A percentile compares a stretch with the other conserved stretches of the same genome.
Conservation (phyloP, 164 flowering plant genomes). For the Platanus orientalis region DNA sequence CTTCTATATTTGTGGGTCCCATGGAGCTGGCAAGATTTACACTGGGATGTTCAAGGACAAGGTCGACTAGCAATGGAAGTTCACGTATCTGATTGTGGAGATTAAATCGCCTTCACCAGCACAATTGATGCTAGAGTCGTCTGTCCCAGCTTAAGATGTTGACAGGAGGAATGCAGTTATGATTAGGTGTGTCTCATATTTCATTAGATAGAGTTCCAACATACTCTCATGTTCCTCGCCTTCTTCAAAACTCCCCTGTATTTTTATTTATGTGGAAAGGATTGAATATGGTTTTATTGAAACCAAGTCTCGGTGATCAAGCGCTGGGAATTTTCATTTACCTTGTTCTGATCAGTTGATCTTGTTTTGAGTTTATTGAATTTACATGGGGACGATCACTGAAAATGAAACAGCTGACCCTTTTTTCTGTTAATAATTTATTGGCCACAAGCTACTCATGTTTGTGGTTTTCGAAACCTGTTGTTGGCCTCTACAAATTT, state of each 20-base stretch:
- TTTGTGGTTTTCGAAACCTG: too few species aligned
- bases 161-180: not conserved
- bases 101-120: slow-evolving; percentile 58
- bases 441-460: too few species aligned
- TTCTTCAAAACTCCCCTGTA: not conserved
- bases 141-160: slow-evolving; percentile 52
- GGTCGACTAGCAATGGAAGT: slow-evolving; percentile 87
- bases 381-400: not conserved
- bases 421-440: too few species aligned
- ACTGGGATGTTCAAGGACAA: slow-evolving; percentile 88
- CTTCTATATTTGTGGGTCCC: slow-evolving; percentile 81
- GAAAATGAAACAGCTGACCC: too few species aligned
- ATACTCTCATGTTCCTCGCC: not conserved
- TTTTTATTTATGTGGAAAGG: not conserved
- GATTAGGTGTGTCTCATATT: not conserved
- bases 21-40: slow-evolving; percentile 78
- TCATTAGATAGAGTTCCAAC: not conserved
- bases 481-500: too few species aligned
- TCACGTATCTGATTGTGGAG: slow-evolving; percentile 69
- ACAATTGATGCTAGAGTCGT: slow-evolving; percentile 81
- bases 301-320: not conserved
- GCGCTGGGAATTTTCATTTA: not conserved
- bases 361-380: too few species aligned
- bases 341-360: not conserved
- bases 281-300: not conserved